Base-by-base conservation (phyloP, 1,139 yeast genomes). In the Blastobotrys petasosporus region DNA sequence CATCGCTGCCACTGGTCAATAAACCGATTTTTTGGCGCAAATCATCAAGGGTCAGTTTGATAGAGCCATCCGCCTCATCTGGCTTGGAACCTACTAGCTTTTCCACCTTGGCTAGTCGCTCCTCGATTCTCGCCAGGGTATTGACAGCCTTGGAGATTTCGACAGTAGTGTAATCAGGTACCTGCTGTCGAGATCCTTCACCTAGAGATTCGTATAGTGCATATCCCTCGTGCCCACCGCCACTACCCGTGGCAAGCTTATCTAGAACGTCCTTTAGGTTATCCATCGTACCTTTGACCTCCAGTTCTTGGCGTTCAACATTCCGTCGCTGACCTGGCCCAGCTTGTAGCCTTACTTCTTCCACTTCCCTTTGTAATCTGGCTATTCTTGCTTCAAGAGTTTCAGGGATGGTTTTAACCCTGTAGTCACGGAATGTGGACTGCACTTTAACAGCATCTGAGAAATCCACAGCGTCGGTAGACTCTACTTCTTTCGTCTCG, bases 301-400 rank as follows among this genome's bases (percentile, higher is more conserved):
- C 25, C 7, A 20, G 6, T 7, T 20, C 25, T 7, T 20, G 25
- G 7, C 25, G 25, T 4, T 20, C 25, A 20, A 20, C 25, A 20
- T 20, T 20, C 15, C 31, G 15, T 5, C 37, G 15, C 13, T 32
- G 9, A 7, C 33, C 33, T 7, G 25, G 7, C 25, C 23, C 33
- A 10, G 12, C 32, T 30, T 40, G 40, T 13, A 29, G 20, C 4
- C 37, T n/a, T 10, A 75, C 56, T 47, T 74, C 77, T 31, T 67
- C 67, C 37, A 77, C 59, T 51, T 77, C 82, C 29, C 68, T 56
- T 30, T 66, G 58, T 32, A 79, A 69, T 42, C 82, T 57, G 1
- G 69, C 67, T 33, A 79, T 52, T 51, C 68, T 71, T 55, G 75
- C 77, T 15, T 65, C 71, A 7, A 59, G 17, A 8, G 44, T 42